Conservation (phyloP, 2,329 filamentous ascomycete species). For the Colletotrichum sp. region DNA sequence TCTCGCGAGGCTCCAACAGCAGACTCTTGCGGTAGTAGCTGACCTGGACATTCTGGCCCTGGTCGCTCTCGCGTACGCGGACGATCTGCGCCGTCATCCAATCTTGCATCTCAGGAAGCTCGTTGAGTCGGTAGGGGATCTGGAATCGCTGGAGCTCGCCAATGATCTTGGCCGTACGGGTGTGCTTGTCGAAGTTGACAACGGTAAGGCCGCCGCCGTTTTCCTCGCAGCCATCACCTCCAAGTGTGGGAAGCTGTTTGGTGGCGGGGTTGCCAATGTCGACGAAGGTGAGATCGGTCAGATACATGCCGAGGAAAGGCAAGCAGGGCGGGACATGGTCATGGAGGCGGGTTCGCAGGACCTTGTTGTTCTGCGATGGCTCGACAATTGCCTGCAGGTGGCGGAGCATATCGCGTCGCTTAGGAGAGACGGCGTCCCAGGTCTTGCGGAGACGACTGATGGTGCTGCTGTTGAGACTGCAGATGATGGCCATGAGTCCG, state of each 20-base stretch:
- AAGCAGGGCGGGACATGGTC: constrained; percentile 90
- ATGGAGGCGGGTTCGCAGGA: constrained; percentile 81
- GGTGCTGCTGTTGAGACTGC: constrained; percentile 89
- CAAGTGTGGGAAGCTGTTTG: constrained; percentile 68
- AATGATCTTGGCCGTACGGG: constrained; percentile 92
- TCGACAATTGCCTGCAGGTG: constrained; percentile 85
- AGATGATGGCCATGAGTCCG: constrained; percentile 95
- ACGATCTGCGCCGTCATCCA: constrained; percentile 87
- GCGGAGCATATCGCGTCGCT: constrained; percentile 81
- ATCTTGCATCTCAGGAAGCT: constrained; percentile 87
- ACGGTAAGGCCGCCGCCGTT: constrained; percentile 73
- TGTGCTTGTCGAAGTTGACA: constrained; percentile 98
- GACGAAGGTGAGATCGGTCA: constrained; percentile 95
- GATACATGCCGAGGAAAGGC: constrained; percentile 93
- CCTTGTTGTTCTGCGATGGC: constrained; percentile 87
- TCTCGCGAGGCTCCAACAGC: constrained; percentile 78
- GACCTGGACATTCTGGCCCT: constrained; percentile 60
- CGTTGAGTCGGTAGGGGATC: constrained; percentile 83
- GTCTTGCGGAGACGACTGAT: constrained; percentile 88
- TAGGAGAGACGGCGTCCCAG: constrained; percentile 87
- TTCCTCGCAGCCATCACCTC: constrained; percentile 55
- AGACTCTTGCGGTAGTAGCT: constrained; percentile 82
- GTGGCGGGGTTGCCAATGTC: constrained; percentile 92
- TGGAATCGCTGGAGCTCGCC: constrained; percentile 96
- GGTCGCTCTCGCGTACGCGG: constrained; percentile 69